Evolutionary conservation across 1,284 basidiomycete genomes (phyloP).

Genomic region (Leccinum subrobustum): DNA sequence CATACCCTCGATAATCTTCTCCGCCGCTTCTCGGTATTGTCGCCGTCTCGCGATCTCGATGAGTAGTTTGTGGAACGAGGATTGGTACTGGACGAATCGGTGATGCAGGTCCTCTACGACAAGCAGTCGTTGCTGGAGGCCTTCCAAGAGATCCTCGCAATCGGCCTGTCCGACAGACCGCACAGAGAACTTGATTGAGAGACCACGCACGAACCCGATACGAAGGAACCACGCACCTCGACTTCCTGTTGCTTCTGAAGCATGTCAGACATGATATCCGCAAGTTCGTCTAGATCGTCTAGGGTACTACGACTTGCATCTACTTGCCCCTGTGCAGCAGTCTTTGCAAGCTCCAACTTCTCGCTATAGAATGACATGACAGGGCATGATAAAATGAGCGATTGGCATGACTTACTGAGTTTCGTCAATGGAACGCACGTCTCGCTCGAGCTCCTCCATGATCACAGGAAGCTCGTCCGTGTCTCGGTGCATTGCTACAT

Average conservation of each 20-base stretch:
- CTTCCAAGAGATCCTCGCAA: slow-evolving; percentile 51
- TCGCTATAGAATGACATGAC: slow-evolving; percentile 34
- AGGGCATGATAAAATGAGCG: neutral
- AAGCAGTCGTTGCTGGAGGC: slow-evolving; percentile 57
- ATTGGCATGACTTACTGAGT: slow-evolving; percentile 48
- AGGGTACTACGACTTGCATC: slow-evolving; percentile 48
- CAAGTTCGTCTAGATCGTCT: slow-evolving; percentile 70
- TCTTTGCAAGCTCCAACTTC: slow-evolving; percentile 46
- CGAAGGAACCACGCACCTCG: slow-evolving; percentile 45
- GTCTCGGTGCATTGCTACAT: slow-evolving; percentile 71
- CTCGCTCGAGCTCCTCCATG: slow-evolving; percentile 66
- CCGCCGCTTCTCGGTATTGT: slow-evolving; percentile 61
- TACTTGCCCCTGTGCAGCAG: slow-evolving; percentile 44
- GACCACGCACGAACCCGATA: neutral
- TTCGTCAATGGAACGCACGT: slow-evolving; percentile 47
- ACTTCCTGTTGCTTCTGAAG: slow-evolving; percentile 61
- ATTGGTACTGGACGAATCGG: slow-evolving; percentile 63
- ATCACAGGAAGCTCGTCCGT: slow-evolving; percentile 72
- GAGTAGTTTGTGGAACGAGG: slow-evolving; percentile 68
- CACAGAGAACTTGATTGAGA: neutral
- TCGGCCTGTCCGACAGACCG: slow-evolving; percentile 39
- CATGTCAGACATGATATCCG: slow-evolving; percentile 76
- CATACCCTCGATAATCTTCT: slow-evolving; percentile 66
- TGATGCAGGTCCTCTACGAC: slow-evolving; percentile 62
- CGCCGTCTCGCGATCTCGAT: slow-evolving; percentile 69